Conservation (phyloP, 768 basidiomycete species). For the Leccinum subgranulosum region DNA sequence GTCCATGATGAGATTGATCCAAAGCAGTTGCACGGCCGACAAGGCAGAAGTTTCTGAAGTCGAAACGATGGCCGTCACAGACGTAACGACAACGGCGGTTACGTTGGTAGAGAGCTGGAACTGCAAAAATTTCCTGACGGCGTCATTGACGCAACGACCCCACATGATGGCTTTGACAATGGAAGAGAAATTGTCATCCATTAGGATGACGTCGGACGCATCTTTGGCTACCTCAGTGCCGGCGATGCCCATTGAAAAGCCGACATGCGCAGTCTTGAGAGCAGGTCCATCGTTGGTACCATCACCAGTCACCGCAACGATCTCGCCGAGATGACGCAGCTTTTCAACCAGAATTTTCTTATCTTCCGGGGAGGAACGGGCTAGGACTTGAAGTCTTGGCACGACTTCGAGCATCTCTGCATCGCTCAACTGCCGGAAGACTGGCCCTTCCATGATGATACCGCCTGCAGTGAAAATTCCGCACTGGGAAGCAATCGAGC, state of each 20-base stretch:
- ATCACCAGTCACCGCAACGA: conserved; percentile 95
- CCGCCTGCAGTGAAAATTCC: conserved; percentile 94
- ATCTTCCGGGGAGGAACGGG: conserved; percentile 96
- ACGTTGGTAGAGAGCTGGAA: conserved; percentile 95
- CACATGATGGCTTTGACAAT: conserved; percentile 98
- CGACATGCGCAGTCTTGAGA: conserved; percentile 92
- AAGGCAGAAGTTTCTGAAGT: conserved; percentile 76
- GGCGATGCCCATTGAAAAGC: conserved; percentile 95
- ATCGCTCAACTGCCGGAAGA: conserved; percentile 76
- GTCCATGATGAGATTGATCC: conserved; percentile 99
- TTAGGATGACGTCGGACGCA: conserved; percentile 97
- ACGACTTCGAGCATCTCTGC: conserved; percentile 77
- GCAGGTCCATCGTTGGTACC: conserved; percentile 98
- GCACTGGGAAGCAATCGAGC: conserved; percentile 96
- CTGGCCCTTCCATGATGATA: conserved; percentile 96
- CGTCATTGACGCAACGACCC: conserved; percentile 98
- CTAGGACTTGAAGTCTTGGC: conserved; percentile 92
- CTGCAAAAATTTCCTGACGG: conserved; percentile 96
- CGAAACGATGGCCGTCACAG: conserved; percentile 85
- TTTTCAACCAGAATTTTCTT: conserved; percentile 92
- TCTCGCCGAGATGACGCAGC: conserved; percentile 81
- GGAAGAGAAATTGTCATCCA: conserved; percentile 96
- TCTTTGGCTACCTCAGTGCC: conserved; percentile 99
- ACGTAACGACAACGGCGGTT: conserved; percentile 92
- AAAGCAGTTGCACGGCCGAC: conserved; percentile 92